Conservation (phyloP, 257 asterid species). For the Forsythia viridissima region DNA sequence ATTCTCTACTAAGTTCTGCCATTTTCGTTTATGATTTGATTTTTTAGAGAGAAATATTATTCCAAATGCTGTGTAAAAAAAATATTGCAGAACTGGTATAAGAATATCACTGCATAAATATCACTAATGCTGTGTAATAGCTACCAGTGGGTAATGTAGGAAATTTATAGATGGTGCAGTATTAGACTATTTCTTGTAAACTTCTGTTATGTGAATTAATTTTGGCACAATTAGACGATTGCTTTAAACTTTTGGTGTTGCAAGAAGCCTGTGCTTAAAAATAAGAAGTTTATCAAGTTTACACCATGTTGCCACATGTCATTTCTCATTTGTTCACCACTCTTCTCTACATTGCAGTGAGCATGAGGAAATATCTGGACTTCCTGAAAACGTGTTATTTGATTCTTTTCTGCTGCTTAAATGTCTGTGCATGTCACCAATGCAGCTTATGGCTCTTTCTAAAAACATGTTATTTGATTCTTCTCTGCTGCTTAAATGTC, state of each 20-base stretch:
- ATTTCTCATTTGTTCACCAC: not conserved
- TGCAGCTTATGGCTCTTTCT: constrained; percentile 67
- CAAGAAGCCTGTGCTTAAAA: not conserved
- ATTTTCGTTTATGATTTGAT: not conserved
- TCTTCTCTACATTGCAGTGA: not conserved
- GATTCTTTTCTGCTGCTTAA: constrained; percentile 4
- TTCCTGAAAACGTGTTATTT: not conserved
- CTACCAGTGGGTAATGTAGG: not conserved
- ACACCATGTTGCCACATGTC: constrained; percentile 5
- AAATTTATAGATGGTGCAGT: not conserved
- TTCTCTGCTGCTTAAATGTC: constrained; percentile 5
- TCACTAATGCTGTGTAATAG: not conserved
- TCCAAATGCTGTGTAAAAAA: not conserved
- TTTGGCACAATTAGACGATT: constrained; percentile 4
- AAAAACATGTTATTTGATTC: not conserved
- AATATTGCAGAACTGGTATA: not conserved
- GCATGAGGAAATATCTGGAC: constrained; percentile 9
- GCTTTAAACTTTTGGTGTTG: constrained; percentile 13
- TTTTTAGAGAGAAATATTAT: not conserved
- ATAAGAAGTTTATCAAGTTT: not conserved
- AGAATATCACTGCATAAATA: not conserved
- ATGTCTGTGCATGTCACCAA: constrained; percentile 49
- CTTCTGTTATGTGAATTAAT: not conserved
- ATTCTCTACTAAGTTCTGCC: no score
- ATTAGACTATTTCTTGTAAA: not conserved